Base-by-base conservation (phyloP, 2,329 filamentous ascomycete genomes). In the Diaporthe capsici region DNA sequence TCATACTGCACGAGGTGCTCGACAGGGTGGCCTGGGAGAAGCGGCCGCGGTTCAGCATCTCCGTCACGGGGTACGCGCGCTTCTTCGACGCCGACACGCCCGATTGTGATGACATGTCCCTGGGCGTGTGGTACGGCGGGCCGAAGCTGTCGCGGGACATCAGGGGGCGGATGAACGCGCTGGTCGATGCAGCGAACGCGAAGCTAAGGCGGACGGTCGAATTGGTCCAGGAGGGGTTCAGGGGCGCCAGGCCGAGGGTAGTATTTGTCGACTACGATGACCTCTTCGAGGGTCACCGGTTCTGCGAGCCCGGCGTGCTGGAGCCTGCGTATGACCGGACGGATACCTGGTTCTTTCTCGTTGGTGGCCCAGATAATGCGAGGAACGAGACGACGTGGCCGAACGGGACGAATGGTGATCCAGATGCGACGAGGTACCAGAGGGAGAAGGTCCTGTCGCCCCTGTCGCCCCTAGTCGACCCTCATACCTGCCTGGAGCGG, bases 341-440 rank as follows among this genome's bases (percentile, higher is more conserved):
- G 28, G 85, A 86, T 31, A 88, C 86, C 0, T 88, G 86, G 85
- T 88, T 88, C 77, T 88, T 88, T 77, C 83, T 87, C 37, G 85
- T 88, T 4, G 86, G 86, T 6, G 87, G 85, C 3, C 76, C 78
- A 4, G 87, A 88, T 71, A 87, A 87, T 71, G 81, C 79, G 9
- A 75, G 77, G 58, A 81, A 80, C 72, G 77, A 72, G 37, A 81
- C 80, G 44, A 63, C 53, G 67, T 49, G 72, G 67, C 77, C 72
- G 37, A 76, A 76, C 73, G 74, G 72, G 22, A 78, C 78, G 53
- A 70, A 49, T 34, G 63, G 73, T 8, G 72, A 73, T 17, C 58
- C 76, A 28, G 75, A 60, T 44, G 47, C 51, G 31, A 49, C 25
- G 57, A 37, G 47, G 20, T 53, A 65, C n/a, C 47, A 37, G n/a